A percentile compares a stretch with the other conserved stretches of the same genome.
Conservation (phyloP, 805 yeast genomes). For the Ogataea chonburiensis region DNA sequence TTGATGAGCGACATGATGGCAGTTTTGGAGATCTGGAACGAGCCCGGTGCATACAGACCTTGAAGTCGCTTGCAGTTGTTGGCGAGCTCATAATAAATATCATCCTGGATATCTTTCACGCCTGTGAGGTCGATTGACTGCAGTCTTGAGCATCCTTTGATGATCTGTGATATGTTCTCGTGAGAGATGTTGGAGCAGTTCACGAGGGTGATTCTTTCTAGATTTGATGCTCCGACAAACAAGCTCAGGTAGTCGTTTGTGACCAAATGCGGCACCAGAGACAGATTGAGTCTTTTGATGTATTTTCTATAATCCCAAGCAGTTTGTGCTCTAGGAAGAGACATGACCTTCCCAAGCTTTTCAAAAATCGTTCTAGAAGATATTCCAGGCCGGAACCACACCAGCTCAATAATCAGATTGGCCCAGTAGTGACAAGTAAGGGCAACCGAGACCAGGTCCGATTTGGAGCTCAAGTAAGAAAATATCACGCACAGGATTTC, state of each 20-base stretch:
- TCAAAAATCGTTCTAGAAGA: conserved; percentile 47
- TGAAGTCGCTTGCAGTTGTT: conserved; percentile 72
- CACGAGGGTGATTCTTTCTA: conserved; percentile 84
- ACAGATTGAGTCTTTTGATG: conserved; percentile 77
- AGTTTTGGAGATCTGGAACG: conserved; percentile 63
- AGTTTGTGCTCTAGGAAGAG: conserved; percentile 44
- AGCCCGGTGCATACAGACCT: conserved; percentile 87
- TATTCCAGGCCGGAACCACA: conserved; percentile 87
- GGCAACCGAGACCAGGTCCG: conserved; percentile 59
- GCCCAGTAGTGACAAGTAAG: conserved; percentile 84
- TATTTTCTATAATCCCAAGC: conserved; percentile 66
- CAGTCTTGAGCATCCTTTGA: conserved; percentile 63
- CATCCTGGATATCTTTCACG: conserved; percentile 66
- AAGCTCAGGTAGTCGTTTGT: conserved; percentile 60
- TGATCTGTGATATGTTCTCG: conserved; percentile 56
- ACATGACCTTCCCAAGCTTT: conserved; percentile 57
- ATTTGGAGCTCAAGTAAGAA: conserved; percentile 57
- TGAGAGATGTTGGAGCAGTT: conserved; percentile 69
- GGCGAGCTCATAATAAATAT: conserved; percentile 66
- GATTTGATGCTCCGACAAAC: conserved; percentile 66
- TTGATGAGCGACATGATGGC: conserved; percentile 59
- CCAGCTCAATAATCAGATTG: conserved; percentile 66
- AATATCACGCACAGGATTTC: conserved; percentile 65
- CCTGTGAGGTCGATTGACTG: conserved; percentile 90
- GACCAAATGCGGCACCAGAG: conserved; percentile 66